These are phyloP conservation scores for Sisymbrium irio DNA, from an alignment of 345 rosid genomes.

Conservation along the genomic window DNA sequence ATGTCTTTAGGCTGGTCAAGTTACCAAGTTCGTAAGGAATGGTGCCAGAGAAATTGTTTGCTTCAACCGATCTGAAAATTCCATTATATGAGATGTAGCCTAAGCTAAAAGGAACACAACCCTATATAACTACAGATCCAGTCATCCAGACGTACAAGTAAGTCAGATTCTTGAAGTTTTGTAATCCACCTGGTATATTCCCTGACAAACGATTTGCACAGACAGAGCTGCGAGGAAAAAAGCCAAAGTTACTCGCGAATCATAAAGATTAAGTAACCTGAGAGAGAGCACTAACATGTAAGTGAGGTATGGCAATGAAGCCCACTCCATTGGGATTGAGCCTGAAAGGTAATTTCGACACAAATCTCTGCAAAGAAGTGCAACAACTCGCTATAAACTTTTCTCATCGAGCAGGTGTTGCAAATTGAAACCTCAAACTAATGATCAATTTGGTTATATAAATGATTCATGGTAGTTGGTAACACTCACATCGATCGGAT, in stretches of 20 bases:
- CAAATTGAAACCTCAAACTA: too few species aligned
- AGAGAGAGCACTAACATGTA: too few species aligned
- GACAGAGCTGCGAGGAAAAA: conserved; percentile 36
- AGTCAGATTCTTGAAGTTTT: conserved; percentile 42
- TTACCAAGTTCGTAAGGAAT: too few species aligned
- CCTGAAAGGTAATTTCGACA: conserved; percentile 47
- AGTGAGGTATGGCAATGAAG: too few species aligned
- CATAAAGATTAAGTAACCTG: conserved; percentile 27
- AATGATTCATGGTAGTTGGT: not conserved
- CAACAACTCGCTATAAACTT: not conserved
- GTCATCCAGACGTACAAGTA: conserved; percentile 39
- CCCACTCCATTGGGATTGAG: conserved; percentile 55
- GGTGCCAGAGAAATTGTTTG: too few species aligned
- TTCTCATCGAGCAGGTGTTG: too few species aligned
- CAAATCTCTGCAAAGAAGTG: conserved; percentile 1
- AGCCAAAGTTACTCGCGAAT: too few species aligned
- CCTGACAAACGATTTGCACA: conserved; percentile 47
- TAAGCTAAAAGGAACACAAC: not conserved
- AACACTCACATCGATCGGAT: conserved; percentile 1
- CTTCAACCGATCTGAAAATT: conserved; percentile 34
- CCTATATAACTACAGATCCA: not conserved
- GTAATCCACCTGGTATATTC: conserved; percentile 41
- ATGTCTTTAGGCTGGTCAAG: too few species aligned
- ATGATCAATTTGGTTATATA: too few species aligned
- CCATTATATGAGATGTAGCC: not conserved